Percentiles rank a stretch among this genome's conserved stretches.
Conservation (phyloP, 2,329 filamentous ascomycete species). For the Calonectria montana region DNA sequence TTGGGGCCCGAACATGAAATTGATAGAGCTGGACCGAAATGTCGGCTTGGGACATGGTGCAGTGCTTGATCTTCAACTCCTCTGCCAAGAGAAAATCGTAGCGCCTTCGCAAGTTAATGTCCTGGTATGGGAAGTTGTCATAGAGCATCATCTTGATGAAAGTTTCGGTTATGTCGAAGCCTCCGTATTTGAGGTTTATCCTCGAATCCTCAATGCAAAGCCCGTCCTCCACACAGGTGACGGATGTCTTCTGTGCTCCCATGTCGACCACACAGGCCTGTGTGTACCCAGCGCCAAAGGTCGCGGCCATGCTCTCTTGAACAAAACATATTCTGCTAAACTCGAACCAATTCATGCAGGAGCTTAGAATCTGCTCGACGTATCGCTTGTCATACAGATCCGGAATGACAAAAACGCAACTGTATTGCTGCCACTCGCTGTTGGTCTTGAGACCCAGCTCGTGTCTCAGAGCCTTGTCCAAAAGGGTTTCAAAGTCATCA, state of each 20-base stretch:
- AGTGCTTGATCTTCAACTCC: conserved; percentile 93
- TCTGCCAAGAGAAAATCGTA: conserved; percentile 96
- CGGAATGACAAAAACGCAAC: conserved; percentile 96
- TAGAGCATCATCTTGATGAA: conserved; percentile 99
- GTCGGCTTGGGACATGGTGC: conserved; percentile 89
- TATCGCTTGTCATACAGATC: conserved; percentile 97
- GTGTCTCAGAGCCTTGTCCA: conserved; percentile 87
- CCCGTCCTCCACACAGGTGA: conserved; percentile 96
- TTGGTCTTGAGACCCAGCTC: conserved; percentile 83
- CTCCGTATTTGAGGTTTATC: conserved; percentile 94
- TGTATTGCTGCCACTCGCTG: conserved; percentile 89
- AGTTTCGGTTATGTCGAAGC: conserved; percentile 90
- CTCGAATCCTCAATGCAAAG: conserved; percentile 95
- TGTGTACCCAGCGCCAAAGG: conserved; percentile 94
- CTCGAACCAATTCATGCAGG: conserved; percentile 88
- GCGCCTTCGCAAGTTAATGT: conserved; percentile 89
- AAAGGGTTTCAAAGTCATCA: conserved; percentile 86
- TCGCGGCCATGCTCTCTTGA: conserved; percentile 94
- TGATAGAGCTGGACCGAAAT: conserved; percentile 90
- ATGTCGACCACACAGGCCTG: conserved; percentile 96
- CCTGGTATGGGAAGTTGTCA: conserved; percentile 94
- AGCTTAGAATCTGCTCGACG: conserved; percentile 84
- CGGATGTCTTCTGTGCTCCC: conserved; percentile 95
- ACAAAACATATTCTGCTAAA: conserved; percentile 93
- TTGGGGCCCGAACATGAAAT: conserved; percentile 90